These are phyloP conservation scores for Leccinum subfulvum DNA, from an alignment of 1,284 basidiomycete genomes.

Conservation along the genomic window DNA sequence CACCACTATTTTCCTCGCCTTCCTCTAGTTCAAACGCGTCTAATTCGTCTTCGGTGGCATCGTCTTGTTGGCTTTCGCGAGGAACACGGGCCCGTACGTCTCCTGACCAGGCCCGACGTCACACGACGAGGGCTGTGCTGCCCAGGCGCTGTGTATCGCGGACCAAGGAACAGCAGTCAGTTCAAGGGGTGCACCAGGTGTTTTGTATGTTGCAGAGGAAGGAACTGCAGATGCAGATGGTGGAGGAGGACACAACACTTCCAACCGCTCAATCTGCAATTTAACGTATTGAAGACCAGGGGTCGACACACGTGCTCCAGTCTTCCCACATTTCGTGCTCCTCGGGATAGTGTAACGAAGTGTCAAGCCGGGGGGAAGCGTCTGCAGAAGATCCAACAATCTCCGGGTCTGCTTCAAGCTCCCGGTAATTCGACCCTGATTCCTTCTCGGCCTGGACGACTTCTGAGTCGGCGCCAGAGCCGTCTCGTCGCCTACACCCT, in stretches of 20 bases:
- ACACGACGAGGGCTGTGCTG: constrained; percentile 46
- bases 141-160: constrained; percentile 63
- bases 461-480: constrained; percentile 10
- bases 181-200: constrained; percentile 41
- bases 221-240: constrained; percentile 17
- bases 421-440: constrained; percentile 9
- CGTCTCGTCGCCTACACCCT: constrained; percentile 6
- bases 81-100: constrained; percentile 44
- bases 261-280: constrained; percentile 75
- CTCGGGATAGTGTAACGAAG: constrained; percentile 20
- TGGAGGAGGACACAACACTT: constrained; percentile 49
- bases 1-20: constrained; percentile 50
- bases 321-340: constrained; percentile 61
- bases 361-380: constrained; percentile 3
- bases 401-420: constrained; percentile 20
- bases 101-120: constrained; percentile 64
- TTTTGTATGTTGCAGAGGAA: constrained; percentile 24
- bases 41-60: constrained; percentile 39
- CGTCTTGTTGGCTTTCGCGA: constrained; percentile 40
- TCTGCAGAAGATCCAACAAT: constrained; percentile 20
- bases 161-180: constrained; percentile 63
- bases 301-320: constrained; percentile 67
- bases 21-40: constrained; percentile 34
- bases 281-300: constrained; percentile 66
- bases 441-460: constrained; percentile 6